Conservation (phyloP, 768 basidiomycete genomes). For the Mycena vulgaris region DNA sequence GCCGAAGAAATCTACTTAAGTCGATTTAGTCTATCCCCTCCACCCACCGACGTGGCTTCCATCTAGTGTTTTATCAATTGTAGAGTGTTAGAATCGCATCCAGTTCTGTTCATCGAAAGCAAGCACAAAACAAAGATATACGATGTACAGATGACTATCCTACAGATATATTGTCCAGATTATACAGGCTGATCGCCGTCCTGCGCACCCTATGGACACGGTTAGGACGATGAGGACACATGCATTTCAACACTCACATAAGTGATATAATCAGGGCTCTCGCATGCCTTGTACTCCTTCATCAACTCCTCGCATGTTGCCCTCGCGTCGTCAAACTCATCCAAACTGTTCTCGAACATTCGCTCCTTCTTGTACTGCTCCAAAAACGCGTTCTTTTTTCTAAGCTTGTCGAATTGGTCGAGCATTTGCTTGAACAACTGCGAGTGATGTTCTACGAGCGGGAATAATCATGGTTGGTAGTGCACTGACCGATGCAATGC, state of each 20-base stretch:
- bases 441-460: conserved; percentile 8
- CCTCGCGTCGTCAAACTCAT: conserved; percentile 98
- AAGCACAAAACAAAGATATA: conserved; percentile 22
- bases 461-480: neutral
- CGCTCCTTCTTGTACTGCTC: conserved; percentile 98
- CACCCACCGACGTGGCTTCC: conserved; percentile 47
- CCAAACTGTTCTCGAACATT: conserved; percentile 93
- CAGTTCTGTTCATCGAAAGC: conserved; percentile 31
- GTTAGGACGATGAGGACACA: neutral
- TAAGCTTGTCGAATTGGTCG: conserved; percentile 92
- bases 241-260: conserved; percentile 65
- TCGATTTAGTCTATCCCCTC: conserved; percentile 52
- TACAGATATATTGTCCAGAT: conserved; percentile 29
- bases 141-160: conserved; percentile 23
- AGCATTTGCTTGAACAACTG: conserved; percentile 97
- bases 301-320: conserved; percentile 90
- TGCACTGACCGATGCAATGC: conserved; percentile 88
- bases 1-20: conserved; percentile 77
- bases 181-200: conserved; percentile 43
- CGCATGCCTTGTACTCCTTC: conserved; percentile 97
- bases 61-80: conserved; percentile 44
- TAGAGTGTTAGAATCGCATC: conserved; percentile 38
- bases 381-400: conserved; percentile 93
- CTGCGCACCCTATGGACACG: conserved; percentile 44
- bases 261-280: conserved; percentile 94